Evolutionary conservation across 805 yeast genomes (phyloP).

Genomic region (Ogataea sp.): DNA sequence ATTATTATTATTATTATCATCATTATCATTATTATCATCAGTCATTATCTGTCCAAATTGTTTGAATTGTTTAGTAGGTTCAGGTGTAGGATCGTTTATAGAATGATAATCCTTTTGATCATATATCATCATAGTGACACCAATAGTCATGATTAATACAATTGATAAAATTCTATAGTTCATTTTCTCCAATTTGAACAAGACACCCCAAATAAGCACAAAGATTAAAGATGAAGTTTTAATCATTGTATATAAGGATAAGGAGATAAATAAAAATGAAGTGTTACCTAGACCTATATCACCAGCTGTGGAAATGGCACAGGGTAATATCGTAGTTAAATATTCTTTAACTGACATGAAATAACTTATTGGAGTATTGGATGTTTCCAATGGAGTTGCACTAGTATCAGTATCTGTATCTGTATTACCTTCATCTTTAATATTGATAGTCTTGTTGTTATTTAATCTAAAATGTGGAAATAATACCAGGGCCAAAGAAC

Average conservation of each 20-base stretch:
- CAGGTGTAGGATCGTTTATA: background rate
- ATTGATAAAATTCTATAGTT: constrained; percentile 60
- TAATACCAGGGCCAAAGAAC: constrained; percentile 36
- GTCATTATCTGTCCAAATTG: constrained; percentile 16
- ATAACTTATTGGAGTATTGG: too few species aligned
- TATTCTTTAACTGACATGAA: constrained; percentile 31
- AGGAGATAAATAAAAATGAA: constrained; percentile 68
- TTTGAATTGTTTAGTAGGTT: background rate
- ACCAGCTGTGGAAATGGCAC: constrained; percentile 82
- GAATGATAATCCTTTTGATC: constrained; percentile 27
- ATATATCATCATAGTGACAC: constrained; percentile 84
- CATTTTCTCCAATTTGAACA: constrained; percentile 71
- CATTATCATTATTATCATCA: constrained; percentile 7
- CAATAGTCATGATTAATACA: constrained; percentile 70
- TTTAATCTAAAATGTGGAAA: constrained; percentile 43
- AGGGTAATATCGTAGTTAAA: constrained; percentile 58
- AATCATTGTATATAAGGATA: constrained; percentile 86
- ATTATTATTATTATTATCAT: constrained; percentile 5
- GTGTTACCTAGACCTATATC: constrained; percentile 92
- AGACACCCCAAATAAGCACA: constrained; percentile 80
- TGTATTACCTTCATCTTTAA: constrained; percentile 1
- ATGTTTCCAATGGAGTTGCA: constrained; percentile 1
- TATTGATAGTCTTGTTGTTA: constrained; percentile 9
- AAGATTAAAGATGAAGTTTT: constrained; percentile 84
- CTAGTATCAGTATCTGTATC: constrained; percentile 2